Evolutionary conservation across 345 rosid genomes (phyloP).

Genomic region (Corymbia maculata): DNA sequence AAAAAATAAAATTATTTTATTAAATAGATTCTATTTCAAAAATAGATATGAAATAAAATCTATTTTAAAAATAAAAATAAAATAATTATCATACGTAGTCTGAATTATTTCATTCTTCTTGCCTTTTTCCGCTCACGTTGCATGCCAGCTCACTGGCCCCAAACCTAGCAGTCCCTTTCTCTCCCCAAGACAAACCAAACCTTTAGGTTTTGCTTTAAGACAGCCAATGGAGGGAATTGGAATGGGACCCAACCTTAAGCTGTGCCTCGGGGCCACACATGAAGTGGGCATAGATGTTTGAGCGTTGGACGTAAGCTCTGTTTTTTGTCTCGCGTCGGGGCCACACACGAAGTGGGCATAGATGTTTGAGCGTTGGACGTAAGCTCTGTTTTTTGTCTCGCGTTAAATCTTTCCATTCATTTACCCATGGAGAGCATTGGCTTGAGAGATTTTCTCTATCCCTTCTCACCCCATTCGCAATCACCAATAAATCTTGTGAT

Average conservation of each 20-base stretch:
- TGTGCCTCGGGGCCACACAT: neutral
- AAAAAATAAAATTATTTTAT: too few species aligned
- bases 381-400: neutral
- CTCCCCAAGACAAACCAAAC: neutral
- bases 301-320: too few species aligned
- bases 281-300: too few species aligned
- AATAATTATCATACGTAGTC: too few species aligned
- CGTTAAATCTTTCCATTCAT: neutral
- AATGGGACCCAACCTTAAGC: neutral
- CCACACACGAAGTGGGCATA: neutral
- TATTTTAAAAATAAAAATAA: too few species aligned
- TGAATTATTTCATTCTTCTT: too few species aligned
- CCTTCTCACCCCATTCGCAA: neutral
- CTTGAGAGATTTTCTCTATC: neutral
- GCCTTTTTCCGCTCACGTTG: too few species aligned
- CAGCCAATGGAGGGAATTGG: neutral
- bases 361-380: neutral
- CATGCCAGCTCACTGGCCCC: neutral
- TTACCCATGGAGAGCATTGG: neutral
- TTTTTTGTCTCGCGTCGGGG: too few species aligned
- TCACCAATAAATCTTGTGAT: neutral
- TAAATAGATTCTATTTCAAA: too few species aligned
- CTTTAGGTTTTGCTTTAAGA: neutral
- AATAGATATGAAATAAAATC: too few species aligned
- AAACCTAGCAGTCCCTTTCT: neutral